Conservation (phyloP, 2,329 filamentous ascomycete genomes). For the Ophiostoma himal-ulmi region DNA sequence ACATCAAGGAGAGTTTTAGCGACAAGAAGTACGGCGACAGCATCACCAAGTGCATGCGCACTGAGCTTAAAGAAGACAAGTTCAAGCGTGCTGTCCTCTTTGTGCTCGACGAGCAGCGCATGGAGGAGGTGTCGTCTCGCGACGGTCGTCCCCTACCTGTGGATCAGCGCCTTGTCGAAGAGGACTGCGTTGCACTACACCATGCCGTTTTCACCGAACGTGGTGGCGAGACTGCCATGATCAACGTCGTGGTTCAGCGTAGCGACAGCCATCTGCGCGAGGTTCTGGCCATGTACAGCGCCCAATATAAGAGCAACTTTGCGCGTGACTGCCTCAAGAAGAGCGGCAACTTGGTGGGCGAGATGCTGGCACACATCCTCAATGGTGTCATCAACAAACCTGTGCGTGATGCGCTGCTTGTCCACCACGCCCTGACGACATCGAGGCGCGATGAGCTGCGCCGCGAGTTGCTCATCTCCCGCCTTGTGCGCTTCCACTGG, state of each 20-base stretch:
- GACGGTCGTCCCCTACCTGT: constrained; percentile 52
- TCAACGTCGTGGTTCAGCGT: constrained; percentile 72
- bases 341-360: constrained; percentile 87
- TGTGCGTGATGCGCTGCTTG: constrained; percentile 81
- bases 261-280: constrained; percentile 78
- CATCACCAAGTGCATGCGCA: constrained; percentile 78
- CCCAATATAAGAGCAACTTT: constrained; percentile 70
- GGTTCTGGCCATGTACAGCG: constrained; percentile 71
- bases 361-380: constrained; percentile 88
- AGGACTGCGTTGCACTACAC: constrained; percentile 68
- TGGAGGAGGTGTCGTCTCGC: constrained; percentile 67
- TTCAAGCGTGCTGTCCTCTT: constrained; percentile 84
- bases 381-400: constrained; percentile 96
- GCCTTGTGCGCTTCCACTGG: constrained; percentile 89
- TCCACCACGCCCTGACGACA: constrained; percentile 81
- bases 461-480: constrained; percentile 79
- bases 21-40: constrained; percentile 89
- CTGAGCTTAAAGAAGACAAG: constrained; percentile 90
- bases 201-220: constrained; percentile 63
- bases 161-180: constrained; percentile 56
- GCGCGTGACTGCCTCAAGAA: constrained; percentile 80
- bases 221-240: constrained; percentile 83
- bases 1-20: constrained; percentile 81
- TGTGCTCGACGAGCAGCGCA: constrained; percentile 73
- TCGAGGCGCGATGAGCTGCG: constrained; percentile 65